Conservation (phyloP, 2,329 filamentous ascomycete species). For the Hypomyces rosellus region DNA sequence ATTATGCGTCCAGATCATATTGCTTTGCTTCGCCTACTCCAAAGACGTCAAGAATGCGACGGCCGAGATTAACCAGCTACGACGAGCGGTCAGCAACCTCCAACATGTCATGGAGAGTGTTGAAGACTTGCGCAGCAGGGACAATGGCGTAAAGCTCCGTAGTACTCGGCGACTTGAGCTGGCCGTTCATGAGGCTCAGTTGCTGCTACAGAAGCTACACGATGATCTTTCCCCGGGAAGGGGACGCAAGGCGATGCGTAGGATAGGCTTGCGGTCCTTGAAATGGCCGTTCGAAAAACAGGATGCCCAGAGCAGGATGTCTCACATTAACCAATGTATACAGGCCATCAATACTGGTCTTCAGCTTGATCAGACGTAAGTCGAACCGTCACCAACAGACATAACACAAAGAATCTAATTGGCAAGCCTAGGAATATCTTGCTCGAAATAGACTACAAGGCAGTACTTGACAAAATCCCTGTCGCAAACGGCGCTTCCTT, state of each 20-base stretch:
- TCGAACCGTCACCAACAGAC: conserved; percentile 1
- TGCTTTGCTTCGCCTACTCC: too few relatives aligned
- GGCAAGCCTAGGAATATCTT: conserved; percentile 7
- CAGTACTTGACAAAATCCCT: conserved; percentile 15
- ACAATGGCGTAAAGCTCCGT: neutral
- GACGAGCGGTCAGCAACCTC: too few relatives aligned
- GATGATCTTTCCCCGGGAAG: conserved; percentile 5
- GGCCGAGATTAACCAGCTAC: too few relatives aligned
- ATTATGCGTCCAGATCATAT: too few relatives aligned
- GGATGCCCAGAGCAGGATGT: conserved; percentile 25
- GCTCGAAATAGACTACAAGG: conserved; percentile 17
- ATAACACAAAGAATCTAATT: neutral
- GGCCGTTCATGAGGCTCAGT: neutral
- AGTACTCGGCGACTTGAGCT: neutral
- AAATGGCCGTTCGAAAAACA: conserved; percentile 34
- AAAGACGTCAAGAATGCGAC: too few relatives aligned
- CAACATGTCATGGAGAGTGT: too few relatives aligned
- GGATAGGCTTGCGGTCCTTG: conserved; percentile 10
- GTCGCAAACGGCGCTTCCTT: conserved; percentile 20
- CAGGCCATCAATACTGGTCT: conserved; percentile 23
- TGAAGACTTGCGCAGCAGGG: neutral
- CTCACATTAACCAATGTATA: conserved; percentile 22
- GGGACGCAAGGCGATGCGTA: conserved; percentile 22
- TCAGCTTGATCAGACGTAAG: conserved; percentile 29
- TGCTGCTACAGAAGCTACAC: neutral